Conservation (phyloP, 768 basidiomycete genomes). For the Boletus sp. region DNA sequence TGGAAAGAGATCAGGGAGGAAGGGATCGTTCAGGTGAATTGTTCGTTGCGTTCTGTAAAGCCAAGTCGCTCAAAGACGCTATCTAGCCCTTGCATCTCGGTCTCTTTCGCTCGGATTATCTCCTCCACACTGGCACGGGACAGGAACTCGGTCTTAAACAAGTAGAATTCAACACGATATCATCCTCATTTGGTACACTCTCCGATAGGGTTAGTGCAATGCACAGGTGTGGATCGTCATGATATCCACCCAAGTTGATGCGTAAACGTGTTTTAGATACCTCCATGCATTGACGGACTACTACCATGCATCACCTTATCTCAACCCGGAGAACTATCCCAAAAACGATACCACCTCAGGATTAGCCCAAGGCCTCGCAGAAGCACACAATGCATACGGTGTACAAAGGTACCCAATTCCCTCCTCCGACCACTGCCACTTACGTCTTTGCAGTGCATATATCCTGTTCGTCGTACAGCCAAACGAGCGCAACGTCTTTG, state of each 20-base stretch:
- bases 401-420: slow-evolving; percentile 34
- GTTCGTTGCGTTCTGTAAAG: not conserved
- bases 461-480: slow-evolving; percentile 90
- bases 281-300: slow-evolving; percentile 64
- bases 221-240: slow-evolving; percentile 65
- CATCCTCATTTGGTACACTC: slow-evolving; percentile 82
- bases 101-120: slow-evolving; percentile 92
- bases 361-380: slow-evolving; percentile 71
- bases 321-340: slow-evolving; percentile 62
- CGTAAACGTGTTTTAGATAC: slow-evolving; percentile 47
- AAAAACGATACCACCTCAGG: slow-evolving; percentile 66
- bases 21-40: slow-evolving; percentile 50
- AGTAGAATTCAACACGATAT: slow-evolving; percentile 98
- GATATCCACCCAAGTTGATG: not conserved
- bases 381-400: slow-evolving; percentile 74
- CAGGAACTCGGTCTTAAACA: slow-evolving; percentile 63
- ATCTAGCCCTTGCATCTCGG: slow-evolving; percentile 79
- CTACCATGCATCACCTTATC: slow-evolving; percentile 52
- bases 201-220: slow-evolving; percentile 64
- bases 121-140: slow-evolving; percentile 59
- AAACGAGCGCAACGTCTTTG: slow-evolving; percentile 92
- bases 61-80: slow-evolving; percentile 3
- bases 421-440: not conserved
- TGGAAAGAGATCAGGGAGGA: slow-evolving; percentile 76
- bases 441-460: slow-evolving; percentile 35